These are phyloP conservation scores for Colletotrichum eleusines DNA, from an alignment of 2,329 filamentous ascomycete genomes.

Conservation along the genomic window DNA sequence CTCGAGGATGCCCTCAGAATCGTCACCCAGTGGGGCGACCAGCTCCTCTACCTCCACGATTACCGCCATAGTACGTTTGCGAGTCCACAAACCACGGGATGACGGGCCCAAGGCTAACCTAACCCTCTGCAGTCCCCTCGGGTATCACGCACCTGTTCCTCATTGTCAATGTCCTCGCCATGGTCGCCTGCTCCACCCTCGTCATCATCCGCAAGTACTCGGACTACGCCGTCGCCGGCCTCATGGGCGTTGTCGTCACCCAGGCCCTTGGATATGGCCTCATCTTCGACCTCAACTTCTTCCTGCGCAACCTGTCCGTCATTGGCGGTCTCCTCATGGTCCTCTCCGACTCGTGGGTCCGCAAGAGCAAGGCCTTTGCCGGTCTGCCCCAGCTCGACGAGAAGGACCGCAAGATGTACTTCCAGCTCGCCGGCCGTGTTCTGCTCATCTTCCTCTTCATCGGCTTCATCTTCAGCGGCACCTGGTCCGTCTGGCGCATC, in stretches of 20 bases:
- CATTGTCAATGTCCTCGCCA: slow-evolving; percentile 88
- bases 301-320: slow-evolving; percentile 97
- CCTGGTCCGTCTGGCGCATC: slow-evolving; percentile 92
- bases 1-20: slow-evolving; percentile 96
- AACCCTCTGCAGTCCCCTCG: slow-evolving; percentile 74
- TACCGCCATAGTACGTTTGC: slow-evolving; percentile 88
- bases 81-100: neutral
- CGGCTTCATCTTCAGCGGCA: slow-evolving; percentile 94
- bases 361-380: slow-evolving; percentile 96
- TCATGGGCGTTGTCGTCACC: slow-evolving; percentile 90
- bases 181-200: slow-evolving; percentile 83
- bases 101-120: slow-evolving; percentile 33
- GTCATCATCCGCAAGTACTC: slow-evolving; percentile 95
- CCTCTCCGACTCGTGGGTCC: slow-evolving; percentile 96
- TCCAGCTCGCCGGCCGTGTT: slow-evolving; percentile 95
- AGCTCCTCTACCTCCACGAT: slow-evolving; percentile 91
- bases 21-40: slow-evolving; percentile 96
- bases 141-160: slow-evolving; percentile 95
- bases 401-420: slow-evolving; percentile 99
- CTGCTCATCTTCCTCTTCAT: slow-evolving; percentile 97
- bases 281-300: slow-evolving; percentile 99
- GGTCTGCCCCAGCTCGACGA: slow-evolving; percentile 94
- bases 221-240: slow-evolving; percentile 90
- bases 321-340: slow-evolving; percentile 99
- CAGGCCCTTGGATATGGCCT: slow-evolving; percentile 97